Conservation (phyloP, 129 eudicot species). For the Kitagawia praeruptora region DNA sequence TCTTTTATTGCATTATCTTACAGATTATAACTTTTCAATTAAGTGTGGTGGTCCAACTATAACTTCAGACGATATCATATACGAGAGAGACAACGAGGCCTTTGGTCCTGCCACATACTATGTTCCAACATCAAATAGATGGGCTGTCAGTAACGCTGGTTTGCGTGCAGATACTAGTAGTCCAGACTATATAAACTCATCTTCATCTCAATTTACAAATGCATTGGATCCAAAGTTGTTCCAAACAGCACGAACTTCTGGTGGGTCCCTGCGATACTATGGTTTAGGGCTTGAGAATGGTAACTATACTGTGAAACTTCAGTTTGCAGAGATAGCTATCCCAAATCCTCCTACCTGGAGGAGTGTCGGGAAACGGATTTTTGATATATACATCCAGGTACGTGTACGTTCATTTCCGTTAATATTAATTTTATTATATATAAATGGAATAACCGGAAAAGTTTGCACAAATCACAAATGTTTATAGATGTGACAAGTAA, state of each 20-base stretch:
- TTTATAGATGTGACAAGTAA: neutral
- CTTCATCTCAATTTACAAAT: slow-evolving; percentile 36
- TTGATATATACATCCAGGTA: slow-evolving; percentile 82
- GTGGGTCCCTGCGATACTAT: slow-evolving; percentile 84
- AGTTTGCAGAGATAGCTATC: slow-evolving; percentile 57
- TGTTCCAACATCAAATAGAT: slow-evolving; percentile 35
- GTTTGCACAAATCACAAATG: neutral
- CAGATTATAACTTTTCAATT: slow-evolving; percentile 71
- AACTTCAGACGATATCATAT: slow-evolving; percentile 20
- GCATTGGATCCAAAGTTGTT: slow-evolving; percentile 59
- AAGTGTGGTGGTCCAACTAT: slow-evolving; percentile 65
- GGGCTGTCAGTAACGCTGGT: slow-evolving; percentile 92
- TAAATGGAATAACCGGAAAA: no score
- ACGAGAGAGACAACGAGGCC: slow-evolving; percentile 45
- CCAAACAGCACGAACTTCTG: slow-evolving; percentile 60
- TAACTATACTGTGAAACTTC: slow-evolving; percentile 57
- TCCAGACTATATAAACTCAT: slow-evolving; percentile 18
- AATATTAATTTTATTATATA: neutral
- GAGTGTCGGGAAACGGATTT: slow-evolving; percentile 70
- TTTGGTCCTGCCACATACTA: slow-evolving; percentile 66
- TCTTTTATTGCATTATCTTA: neutral
- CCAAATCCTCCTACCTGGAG: slow-evolving; percentile 35
- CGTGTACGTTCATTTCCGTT: neutral
- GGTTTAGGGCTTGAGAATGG: slow-evolving; percentile 86
- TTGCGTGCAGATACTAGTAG: slow-evolving; percentile 20